A percentile compares a stretch with the other conserved stretches of the same genome.
These are phyloP conservation scores for Binderoboletus segoi DNA, from an alignment of 1,284 basidiomycete genomes.

Conservation along the genomic window DNA sequence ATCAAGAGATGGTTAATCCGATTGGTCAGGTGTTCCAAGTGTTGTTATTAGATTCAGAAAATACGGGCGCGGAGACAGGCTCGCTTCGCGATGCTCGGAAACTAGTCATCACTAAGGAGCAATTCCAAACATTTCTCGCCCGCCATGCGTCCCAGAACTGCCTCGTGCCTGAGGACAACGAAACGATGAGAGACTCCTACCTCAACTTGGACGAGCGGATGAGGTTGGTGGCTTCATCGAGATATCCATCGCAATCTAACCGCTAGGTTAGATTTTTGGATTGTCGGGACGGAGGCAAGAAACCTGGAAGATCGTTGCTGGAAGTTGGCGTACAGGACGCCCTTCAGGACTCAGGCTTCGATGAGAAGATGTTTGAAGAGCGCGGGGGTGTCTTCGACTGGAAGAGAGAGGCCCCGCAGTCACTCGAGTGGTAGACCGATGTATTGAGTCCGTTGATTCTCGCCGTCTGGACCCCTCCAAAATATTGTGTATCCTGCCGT, in stretches of 20 bases:
- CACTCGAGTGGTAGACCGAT: conserved; percentile 21
- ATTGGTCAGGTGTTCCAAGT: conserved; percentile 33
- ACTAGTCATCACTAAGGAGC: conserved; percentile 37
- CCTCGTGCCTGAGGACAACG: conserved; percentile 43
- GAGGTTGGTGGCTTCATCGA: conserved; percentile 23
- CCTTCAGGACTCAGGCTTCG: conserved; percentile 39
- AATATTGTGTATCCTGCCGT: background rate
- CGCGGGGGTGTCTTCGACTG: conserved; percentile 42
- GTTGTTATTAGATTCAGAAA: conserved; percentile 38
- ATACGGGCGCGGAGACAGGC: conserved; percentile 28
- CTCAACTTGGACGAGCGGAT: conserved; percentile 41
- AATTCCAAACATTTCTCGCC: conserved; percentile 40
- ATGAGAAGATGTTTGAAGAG: conserved; percentile 35
- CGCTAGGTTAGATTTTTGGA: conserved; percentile 35
- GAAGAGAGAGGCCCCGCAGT: conserved; percentile 16
- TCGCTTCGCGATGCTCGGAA: conserved; percentile 40
- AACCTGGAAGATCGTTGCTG: conserved; percentile 38
- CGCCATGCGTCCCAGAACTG: conserved; percentile 31
- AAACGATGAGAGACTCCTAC: conserved; percentile 42
- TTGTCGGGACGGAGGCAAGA: conserved; percentile 34
- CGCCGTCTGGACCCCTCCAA: background rate
- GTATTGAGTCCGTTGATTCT: too few relatives aligned
- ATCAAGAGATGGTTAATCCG: background rate
- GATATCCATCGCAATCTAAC: background rate
- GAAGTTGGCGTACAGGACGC: conserved; percentile 40